Conservation (phyloP, 768 basidiomycete genomes). For the Hypholoma sublateritium region DNA sequence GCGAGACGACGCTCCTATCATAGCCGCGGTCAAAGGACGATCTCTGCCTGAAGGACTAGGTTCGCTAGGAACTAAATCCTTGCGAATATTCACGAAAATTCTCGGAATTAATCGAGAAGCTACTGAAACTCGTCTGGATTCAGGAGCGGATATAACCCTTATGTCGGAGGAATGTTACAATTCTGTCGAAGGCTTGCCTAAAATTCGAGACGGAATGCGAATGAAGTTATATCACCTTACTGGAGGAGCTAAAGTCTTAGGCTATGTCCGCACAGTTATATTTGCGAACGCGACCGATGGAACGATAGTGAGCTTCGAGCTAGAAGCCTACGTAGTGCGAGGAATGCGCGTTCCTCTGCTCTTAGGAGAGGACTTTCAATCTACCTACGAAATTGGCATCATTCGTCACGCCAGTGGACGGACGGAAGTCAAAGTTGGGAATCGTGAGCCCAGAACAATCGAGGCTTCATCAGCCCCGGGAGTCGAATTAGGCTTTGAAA, state of each 20-base stretch:
- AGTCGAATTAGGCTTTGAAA: slow-evolving; percentile 19
- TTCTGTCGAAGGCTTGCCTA: neutral
- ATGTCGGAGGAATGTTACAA: slow-evolving; percentile 11
- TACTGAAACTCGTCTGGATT: neutral
- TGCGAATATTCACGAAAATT: neutral
- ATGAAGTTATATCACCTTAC: slow-evolving; percentile 13
- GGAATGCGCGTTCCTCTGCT: slow-evolving; percentile 20
- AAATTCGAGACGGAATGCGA: slow-evolving; percentile 15
- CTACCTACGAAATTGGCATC: slow-evolving; percentile 10
- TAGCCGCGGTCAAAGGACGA: neutral
- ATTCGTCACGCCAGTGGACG: slow-evolving; percentile 9
- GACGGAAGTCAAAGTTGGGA: slow-evolving; percentile 10
- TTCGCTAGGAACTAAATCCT: slow-evolving; percentile 2
- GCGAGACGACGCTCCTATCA: neutral
- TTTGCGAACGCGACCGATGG: slow-evolving; percentile 4
- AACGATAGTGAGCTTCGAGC: slow-evolving; percentile 12
- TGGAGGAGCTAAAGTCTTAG: slow-evolving; percentile 11
- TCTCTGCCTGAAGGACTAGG: slow-evolving; percentile 3
- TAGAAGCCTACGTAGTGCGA: slow-evolving; percentile 23
- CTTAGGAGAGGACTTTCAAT: slow-evolving; percentile 13
- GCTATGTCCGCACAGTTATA: slow-evolving; percentile 9
- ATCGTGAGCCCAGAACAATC: neutral
- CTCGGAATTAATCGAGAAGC: neutral
- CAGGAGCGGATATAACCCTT: slow-evolving; percentile 7
- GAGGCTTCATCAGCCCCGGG: slow-evolving; percentile 9